Conservation (phyloP, 2,329 filamentous ascomycete species). For the Fusarium veterinarium region DNA sequence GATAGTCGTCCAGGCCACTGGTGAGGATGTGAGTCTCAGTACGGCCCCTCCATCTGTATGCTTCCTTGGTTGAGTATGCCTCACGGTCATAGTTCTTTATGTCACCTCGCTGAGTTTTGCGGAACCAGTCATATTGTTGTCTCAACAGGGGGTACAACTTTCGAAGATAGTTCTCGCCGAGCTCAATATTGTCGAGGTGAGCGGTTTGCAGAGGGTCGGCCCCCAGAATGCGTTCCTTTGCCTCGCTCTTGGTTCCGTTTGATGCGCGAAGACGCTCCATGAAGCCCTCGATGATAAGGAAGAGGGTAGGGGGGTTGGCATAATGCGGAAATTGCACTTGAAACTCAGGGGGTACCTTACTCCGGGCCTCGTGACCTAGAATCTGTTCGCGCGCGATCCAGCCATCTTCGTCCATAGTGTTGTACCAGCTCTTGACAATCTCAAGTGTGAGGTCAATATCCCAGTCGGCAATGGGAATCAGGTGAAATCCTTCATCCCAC, state of each 20-base stretch:
- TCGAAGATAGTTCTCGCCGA: slow-evolving; percentile 77
- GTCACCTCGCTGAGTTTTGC: slow-evolving; percentile 88
- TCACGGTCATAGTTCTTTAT: slow-evolving; percentile 91
- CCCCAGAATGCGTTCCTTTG: slow-evolving; percentile 57
- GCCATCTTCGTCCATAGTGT: slow-evolving; percentile 93
- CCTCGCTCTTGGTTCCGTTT: slow-evolving; percentile 59
- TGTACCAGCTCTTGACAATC: slow-evolving; percentile 95
- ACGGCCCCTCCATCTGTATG: slow-evolving; percentile 93
- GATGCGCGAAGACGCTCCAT: slow-evolving; percentile 77
- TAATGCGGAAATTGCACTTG: slow-evolving; percentile 97
- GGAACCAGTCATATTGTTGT: slow-evolving; percentile 95
- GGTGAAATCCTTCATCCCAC: slow-evolving; percentile 98
- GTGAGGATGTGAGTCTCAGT: slow-evolving; percentile 89
- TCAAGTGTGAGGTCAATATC: slow-evolving; percentile 89
- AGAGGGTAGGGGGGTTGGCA: slow-evolving; percentile 94
- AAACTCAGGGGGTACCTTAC: slow-evolving; percentile 93
- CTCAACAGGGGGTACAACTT: slow-evolving; percentile 87
- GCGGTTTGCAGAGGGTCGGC: slow-evolving; percentile 67
- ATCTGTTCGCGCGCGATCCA: slow-evolving; percentile 99
- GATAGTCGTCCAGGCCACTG: slow-evolving; percentile 96
- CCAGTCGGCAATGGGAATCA: slow-evolving; percentile 92
- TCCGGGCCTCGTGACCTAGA: slow-evolving; percentile 88
- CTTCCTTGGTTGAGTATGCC: slow-evolving; percentile 89
- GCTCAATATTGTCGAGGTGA: slow-evolving; percentile 74
- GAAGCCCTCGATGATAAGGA: slow-evolving; percentile 87